These are phyloP conservation scores for Schizochytrium sp. DNA, from an alignment of 108 stramenopile species.

Conservation along the genomic window DNA sequence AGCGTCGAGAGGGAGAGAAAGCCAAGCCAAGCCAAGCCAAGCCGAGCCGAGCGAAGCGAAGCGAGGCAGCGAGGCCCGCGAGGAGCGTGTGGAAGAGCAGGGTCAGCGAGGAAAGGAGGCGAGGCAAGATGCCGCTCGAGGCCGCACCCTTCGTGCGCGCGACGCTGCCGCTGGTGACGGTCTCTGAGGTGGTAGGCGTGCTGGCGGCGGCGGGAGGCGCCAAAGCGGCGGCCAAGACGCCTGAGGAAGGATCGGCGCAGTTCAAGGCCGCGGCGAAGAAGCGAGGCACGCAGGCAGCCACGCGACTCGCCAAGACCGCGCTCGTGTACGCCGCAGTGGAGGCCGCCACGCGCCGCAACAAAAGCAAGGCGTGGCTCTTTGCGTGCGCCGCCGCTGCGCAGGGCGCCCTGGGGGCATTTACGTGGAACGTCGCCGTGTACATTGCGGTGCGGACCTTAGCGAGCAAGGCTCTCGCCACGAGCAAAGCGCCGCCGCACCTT, in stretches of 20 bases:
- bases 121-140: background rate
- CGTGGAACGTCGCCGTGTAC: background rate
- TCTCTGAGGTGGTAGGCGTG: background rate
- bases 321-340: background rate
- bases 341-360: background rate
- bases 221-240: background rate
- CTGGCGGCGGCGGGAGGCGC: background rate
- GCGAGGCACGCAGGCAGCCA: background rate
- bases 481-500: background rate
- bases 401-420: background rate
- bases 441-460: background rate
- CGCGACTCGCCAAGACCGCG: background rate
- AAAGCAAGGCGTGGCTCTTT: background rate
- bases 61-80: no score
- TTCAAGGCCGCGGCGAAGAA: background rate
- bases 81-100: no score
- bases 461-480: no score
- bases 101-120: no score
- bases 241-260: background rate
- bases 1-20: no score
- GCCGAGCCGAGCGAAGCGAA: no score
- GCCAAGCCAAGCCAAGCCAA: no score
- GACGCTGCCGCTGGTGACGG: background rate
- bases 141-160: background rate
- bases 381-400: background rate